Evolutionary conservation across 108 stramenopile species (phyloP).

Genomic region (Asterionellopsis glacialis): DNA sequence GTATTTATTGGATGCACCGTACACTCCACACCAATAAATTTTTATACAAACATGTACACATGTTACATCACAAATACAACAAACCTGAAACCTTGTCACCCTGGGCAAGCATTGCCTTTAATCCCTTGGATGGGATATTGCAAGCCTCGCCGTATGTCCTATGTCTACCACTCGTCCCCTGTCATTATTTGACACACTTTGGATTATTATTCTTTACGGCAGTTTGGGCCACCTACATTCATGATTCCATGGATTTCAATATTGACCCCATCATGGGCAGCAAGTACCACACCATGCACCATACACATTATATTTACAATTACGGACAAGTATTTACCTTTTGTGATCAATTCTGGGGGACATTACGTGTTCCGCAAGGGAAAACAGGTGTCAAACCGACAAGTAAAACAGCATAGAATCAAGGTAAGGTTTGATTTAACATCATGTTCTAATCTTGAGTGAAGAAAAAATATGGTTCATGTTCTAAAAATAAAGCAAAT

Average conservation of each 20-base stretch:
- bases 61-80: conserved; percentile 79
- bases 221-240: conserved; percentile 91
- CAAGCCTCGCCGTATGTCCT: conserved; percentile 83
- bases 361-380: conserved; percentile 60
- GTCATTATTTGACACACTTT: conserved; percentile 86
- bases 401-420: too few relatives aligned
- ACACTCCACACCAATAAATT: conserved; percentile 87
- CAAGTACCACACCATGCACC: conserved; percentile 89
- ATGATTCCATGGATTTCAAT: conserved; percentile 84
- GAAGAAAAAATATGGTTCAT: too few relatives aligned
- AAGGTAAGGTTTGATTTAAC: too few relatives aligned
- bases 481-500: too few relatives aligned
- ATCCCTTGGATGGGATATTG: conserved; percentile 82
- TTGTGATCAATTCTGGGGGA: conserved; percentile 83
- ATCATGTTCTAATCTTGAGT: too few relatives aligned
- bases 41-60: conserved; percentile 82
- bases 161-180: conserved; percentile 59
- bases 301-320: conserved; percentile 91
- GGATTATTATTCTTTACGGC: conserved; percentile 79
- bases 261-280: conserved; percentile 85
- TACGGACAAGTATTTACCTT: conserved; percentile 91
- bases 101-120: conserved; percentile 88
- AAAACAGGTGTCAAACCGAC: conserved; percentile 28
- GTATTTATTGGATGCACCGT: conserved; percentile 90
- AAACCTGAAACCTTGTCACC: conserved; percentile 79